Evolutionary conservation across 2,329 filamentous ascomycete genomes (phyloP).

Genomic region (Dothideomycetidae sp.): DNA sequence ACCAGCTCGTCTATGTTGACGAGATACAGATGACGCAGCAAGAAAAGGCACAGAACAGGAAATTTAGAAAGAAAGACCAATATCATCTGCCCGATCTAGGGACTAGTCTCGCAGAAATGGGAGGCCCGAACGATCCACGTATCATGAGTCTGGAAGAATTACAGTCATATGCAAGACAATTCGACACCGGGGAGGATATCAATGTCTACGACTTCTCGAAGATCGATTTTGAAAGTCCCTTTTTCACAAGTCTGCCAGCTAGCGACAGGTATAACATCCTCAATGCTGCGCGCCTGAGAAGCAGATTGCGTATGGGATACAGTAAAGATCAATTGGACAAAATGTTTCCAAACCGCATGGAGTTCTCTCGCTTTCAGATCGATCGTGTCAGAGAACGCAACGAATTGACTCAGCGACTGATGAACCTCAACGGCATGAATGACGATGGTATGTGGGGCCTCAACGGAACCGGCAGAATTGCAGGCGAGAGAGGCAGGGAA

Average conservation of each 20-base stretch:
- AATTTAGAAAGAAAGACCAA: constrained; percentile 81
- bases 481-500: constrained; percentile 77
- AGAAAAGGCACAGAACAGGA: constrained; percentile 58
- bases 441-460: constrained; percentile 54
- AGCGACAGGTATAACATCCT: constrained; percentile 94
- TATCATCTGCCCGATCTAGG: constrained; percentile 88
- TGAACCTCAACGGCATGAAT: constrained; percentile 87
- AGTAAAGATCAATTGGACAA: constrained; percentile 89
- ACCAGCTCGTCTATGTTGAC: constrained; percentile 76
- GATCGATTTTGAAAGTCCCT: constrained; percentile 92
- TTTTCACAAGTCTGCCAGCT: constrained; percentile 81
- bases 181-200: constrained; percentile 83
- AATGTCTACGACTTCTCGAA: constrained; percentile 86
- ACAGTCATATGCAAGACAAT: constrained; percentile 85
- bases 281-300: constrained; percentile 80
- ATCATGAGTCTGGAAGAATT: constrained; percentile 95
- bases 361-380: constrained; percentile 91
- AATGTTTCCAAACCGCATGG: constrained; percentile 98
- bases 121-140: constrained; percentile 75
- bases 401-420: constrained; percentile 82
- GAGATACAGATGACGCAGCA: constrained; percentile 68
- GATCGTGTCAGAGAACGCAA: constrained; percentile 87
- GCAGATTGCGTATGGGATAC: constrained; percentile 82
- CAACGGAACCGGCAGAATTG: constrained; percentile 51
- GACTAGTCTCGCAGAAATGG: constrained; percentile 67